Conservation (phyloP, 1,284 basidiomycete species). For the Rhodotorula mucilaginosa region DNA sequence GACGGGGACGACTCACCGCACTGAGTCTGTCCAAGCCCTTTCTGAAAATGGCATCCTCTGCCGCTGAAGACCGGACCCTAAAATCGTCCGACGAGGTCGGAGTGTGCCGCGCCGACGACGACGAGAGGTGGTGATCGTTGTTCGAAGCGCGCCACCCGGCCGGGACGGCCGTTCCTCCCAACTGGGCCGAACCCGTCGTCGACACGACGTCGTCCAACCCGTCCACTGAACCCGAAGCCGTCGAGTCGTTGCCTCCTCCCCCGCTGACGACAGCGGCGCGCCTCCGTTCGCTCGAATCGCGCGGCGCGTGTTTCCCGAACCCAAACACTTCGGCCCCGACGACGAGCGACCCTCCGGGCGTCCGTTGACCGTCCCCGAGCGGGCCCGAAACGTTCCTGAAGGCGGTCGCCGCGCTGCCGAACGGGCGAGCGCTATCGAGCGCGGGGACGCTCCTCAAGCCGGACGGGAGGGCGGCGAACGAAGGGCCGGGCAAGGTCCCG, state of each 20-base stretch:
- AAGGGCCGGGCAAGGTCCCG: conserved; percentile 39
- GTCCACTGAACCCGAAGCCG: neutral
- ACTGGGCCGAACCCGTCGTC: conserved; percentile 11
- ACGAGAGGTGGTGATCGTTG: no score
- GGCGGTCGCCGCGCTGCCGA: conserved; percentile 1
- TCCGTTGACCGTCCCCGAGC: conserved; percentile 29
- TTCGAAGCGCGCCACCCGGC: no score
- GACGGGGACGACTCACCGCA: conserved; percentile 20
- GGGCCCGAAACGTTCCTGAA: conserved; percentile 21
- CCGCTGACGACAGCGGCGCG: neutral
- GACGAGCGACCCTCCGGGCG: conserved; percentile 36
- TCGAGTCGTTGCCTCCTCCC: neutral
- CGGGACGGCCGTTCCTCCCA: neutral
- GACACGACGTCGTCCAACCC: conserved; percentile 9
- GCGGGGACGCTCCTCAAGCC: conserved; percentile 42
- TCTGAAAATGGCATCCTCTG: neutral
- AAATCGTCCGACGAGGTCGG: conserved; percentile 7
- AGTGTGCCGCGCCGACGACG: conserved; percentile 1
- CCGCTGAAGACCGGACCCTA: neutral
- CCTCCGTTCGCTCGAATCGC: conserved; percentile 20
- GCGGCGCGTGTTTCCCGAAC: conserved; percentile 29
- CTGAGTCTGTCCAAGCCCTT: conserved; percentile 13
- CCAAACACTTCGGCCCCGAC: conserved; percentile 40
- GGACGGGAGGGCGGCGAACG: conserved; percentile 37
- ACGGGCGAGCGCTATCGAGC: conserved; percentile 28